Evolutionary conservation across 2,329 filamentous ascomycete genomes (phyloP).

Genomic region (Ophiostoma australiae): DNA sequence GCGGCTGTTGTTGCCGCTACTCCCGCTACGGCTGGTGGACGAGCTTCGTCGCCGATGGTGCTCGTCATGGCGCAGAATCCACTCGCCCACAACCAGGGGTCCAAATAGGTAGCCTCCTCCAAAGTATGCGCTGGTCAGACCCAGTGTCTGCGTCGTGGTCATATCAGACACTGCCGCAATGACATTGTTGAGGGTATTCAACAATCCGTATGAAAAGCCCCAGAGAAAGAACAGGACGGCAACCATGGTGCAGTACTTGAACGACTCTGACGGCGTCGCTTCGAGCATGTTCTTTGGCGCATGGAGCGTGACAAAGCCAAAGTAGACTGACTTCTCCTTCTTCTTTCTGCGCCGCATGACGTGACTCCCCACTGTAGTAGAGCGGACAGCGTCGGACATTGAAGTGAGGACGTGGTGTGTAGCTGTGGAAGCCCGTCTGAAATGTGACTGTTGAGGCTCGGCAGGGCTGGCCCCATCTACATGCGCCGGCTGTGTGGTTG

Average conservation of each 20-base stretch:
- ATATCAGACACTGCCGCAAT: constrained; percentile 60
- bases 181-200: constrained; percentile 73
- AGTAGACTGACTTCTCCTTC: constrained; percentile 33
- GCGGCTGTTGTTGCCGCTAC: not conserved
- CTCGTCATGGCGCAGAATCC: constrained; percentile 64
- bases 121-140: constrained; percentile 67
- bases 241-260: constrained; percentile 69
- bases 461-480: not conserved
- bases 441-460: not conserved
- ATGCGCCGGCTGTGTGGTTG: not conserved
- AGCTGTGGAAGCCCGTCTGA: not conserved
- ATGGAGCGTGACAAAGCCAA: constrained; percentile 70
- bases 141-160: constrained; percentile 57
- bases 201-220: constrained; percentile 84
- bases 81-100: constrained; percentile 63
- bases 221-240: constrained; percentile 76
- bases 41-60: constrained; percentile 44
- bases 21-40: constrained; percentile 25
- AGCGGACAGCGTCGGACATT: not conserved
- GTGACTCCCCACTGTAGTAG: not conserved
- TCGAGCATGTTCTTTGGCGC: constrained; percentile 66
- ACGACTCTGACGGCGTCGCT: constrained; percentile 57
- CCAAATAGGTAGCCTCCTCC: constrained; percentile 65
- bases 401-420: not conserved
- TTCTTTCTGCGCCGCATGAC: not conserved